Evolutionary conservation across 805 yeast genomes (phyloP), one percentile per base, ranked within the genome.

Genomic region (Ogataea wickerhamii): DNA sequence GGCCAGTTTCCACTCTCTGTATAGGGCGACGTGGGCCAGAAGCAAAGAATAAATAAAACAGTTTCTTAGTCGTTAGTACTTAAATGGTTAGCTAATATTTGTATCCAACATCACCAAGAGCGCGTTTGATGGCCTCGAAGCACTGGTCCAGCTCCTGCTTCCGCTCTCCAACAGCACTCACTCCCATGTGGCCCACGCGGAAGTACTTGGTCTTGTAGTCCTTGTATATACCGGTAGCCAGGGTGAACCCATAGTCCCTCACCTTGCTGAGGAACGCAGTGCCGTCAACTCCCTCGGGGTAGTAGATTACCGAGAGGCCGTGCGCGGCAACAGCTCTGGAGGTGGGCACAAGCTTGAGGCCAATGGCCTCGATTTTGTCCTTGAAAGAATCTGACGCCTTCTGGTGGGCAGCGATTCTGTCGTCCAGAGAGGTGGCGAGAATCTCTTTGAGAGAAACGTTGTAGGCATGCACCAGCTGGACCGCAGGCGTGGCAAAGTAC

Each of bases 401-500:
- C 24, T 66, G 73, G 60, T 89, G 94, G 47, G 71, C 71, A 25
- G 69, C 70, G 53, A 86, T 71, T 59, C 95, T 73, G 38, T 63
- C 64, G 42, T 75, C 80, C 41, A 89, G 64, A 26, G 73, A 65
- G 18, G 36, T 28, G 6, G 47, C 44, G 41, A 87, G 64, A 47
- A 88, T 80, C 59, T 85, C 88, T 40, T 73, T 74, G 48, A 89
- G 72, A 4, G 96, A 80, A 4, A 74, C 83, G 59, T 78, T 78
- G 53, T 87, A 73, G 12, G 96, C 89, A 55, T 84, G 84, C 44
- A 91, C 69, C 44, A 84, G 73, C 66, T 87, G 96, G 32, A 86
- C 82, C 0, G 97, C 84, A n/a, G 96, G 97, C 6, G 97, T 91
- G n/a, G 96, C 96, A 58, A 87, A 91, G 69, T 89, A 93, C 6